phyloP scores from a whole-genome alignment of 306 rosid species.

The Corylus americana region DNA sequence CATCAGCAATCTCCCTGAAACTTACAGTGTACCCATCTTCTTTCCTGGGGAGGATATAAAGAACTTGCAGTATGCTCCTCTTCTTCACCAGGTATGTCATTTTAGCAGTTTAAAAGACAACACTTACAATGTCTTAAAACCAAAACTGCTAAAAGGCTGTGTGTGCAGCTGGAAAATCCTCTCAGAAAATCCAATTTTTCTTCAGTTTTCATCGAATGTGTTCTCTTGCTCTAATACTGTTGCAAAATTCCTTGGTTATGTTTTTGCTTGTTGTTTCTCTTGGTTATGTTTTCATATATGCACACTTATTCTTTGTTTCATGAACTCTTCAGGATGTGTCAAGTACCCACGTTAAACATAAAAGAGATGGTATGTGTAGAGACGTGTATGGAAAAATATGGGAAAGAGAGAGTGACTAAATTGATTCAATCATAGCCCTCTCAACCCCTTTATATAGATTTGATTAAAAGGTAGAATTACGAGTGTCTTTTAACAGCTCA shows the following conservation, averaged over 20 bases:
- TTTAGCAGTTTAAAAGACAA: conserved; percentile 7
- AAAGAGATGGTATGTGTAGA: neutral
- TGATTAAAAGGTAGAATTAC: no score
- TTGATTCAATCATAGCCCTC: no score
- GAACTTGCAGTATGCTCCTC: conserved; percentile 96
- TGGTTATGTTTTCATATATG: neutral
- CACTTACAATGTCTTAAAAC: neutral
- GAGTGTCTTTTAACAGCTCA: no score
- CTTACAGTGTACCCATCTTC: conserved; percentile 76
- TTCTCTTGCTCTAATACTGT: neutral
- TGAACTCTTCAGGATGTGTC: neutral
- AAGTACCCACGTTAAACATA: neutral
- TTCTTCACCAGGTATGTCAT: conserved; percentile 78
- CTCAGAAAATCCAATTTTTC: neutral
- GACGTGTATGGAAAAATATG: no score
- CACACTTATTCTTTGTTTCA: neutral
- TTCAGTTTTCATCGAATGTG: neutral
- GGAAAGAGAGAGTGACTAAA: no score
- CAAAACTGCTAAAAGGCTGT: neutral
- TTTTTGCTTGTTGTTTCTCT: neutral
- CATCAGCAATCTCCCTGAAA: conserved; percentile 82
- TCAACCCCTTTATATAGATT: no score
- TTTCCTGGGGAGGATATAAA: conserved; percentile 80
- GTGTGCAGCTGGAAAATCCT: conserved; percentile 1
- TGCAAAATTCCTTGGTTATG: neutral